Evolutionary conservation across 1,284 basidiomycete species (phyloP).

Genomic region (Tilletia setariae): DNA sequence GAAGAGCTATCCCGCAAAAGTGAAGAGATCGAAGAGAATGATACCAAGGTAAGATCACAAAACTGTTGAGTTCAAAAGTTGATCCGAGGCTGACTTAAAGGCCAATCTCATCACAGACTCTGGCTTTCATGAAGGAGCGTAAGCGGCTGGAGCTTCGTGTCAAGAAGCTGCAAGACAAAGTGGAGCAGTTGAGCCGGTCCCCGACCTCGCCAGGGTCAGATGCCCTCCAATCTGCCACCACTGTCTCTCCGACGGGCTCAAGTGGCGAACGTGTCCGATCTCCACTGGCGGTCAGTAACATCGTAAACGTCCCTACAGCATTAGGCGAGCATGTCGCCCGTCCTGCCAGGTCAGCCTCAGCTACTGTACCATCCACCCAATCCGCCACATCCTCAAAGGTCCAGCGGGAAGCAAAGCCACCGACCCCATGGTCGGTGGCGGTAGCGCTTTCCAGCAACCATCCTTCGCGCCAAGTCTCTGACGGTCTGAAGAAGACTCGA

Average conservation of each 20-base stretch:
- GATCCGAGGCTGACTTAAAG: neutral
- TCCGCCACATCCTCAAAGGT: neutral
- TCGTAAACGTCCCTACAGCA: neutral
- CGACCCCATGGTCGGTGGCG: conserved; percentile 3
- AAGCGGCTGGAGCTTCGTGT: conserved; percentile 1
- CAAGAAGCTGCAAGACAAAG: conserved; percentile 11
- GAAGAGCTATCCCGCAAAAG: neutral
- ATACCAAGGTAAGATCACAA: conserved; percentile 1
- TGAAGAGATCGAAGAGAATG: conserved; percentile 9
- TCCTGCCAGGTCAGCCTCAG: no score
- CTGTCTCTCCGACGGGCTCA: neutral
- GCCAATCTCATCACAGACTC: neutral
- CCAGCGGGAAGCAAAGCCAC: neutral
- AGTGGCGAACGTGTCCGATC: neutral
- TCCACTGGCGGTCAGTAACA: neutral
- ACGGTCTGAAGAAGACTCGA: neutral
- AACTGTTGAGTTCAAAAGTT: neutral
- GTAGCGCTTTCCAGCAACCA: neutral
- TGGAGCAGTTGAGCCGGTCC: conserved; percentile 3
- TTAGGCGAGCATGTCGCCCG: no score
- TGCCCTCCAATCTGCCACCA: neutral
- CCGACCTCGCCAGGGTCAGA: neutral
- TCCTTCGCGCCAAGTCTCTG: neutral
- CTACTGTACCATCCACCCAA: no score
- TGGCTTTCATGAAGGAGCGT: neutral